Evolutionary conservation across 2,329 filamentous ascomycete species (phyloP).

Genomic region (Macrophomina phaseolina): DNA sequence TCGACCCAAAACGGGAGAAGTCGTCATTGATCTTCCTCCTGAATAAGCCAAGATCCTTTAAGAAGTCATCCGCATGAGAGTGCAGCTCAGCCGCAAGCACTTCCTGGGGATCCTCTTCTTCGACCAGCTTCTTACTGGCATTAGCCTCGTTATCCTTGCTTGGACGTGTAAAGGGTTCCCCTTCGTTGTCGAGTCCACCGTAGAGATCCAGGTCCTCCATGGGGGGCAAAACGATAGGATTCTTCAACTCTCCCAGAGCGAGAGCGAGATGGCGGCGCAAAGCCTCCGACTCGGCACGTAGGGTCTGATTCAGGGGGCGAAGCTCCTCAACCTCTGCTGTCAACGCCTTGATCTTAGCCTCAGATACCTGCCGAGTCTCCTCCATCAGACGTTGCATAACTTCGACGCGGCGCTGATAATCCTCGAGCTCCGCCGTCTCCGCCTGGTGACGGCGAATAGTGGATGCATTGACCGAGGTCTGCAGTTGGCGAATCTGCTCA

Average conservation of each 20-base stretch:
- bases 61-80: constrained; percentile 80
- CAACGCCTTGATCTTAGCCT: constrained; percentile 90
- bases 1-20: constrained; percentile 64
- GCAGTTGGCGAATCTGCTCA: constrained; percentile 86
- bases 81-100: constrained; percentile 69
- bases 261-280: constrained; percentile 86
- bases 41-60: constrained; percentile 81
- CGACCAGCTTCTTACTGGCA: constrained; percentile 65
- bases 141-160: constrained; percentile 53
- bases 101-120: constrained; percentile 56
- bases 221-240: constrained; percentile 75
- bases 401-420: constrained; percentile 89
- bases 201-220: constrained; percentile 31
- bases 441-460: constrained; percentile 72
- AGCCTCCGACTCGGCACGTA: constrained; percentile 76
- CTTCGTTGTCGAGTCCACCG: constrained; percentile 29
- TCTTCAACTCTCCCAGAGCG: constrained; percentile 83
- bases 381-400: constrained; percentile 97
- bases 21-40: constrained; percentile 87
- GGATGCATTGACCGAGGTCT: constrained; percentile 70
- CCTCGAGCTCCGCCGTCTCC: constrained; percentile 83
- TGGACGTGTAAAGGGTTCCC: constrained; percentile 35
- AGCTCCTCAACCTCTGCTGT: constrained; percentile 58
- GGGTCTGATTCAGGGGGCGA: constrained; percentile 62
- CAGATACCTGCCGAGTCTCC: constrained; percentile 85